Base-by-base conservation (phyloP, 2,329 filamentous ascomycete species). In the Colletotrichum plurivorum region DNA sequence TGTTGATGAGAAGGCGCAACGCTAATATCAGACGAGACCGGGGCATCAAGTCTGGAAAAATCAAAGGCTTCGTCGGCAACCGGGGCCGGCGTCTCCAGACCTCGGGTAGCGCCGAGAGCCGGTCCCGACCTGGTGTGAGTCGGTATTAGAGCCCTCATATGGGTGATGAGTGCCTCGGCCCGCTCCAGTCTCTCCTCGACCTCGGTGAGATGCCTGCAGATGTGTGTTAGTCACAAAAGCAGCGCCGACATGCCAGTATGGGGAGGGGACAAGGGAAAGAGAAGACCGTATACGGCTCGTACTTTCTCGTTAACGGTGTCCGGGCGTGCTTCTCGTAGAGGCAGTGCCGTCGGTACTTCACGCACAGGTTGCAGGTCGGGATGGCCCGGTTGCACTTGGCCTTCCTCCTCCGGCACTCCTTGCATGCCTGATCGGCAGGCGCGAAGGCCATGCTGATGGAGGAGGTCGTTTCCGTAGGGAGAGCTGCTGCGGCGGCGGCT, bases 321-420 rank as follows among this genome's bases (percentile, higher is more conserved):
- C 81, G 78, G n/a, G 79, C 78, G 58, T 84, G 80, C 70, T 82
- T 84, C 71, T 86, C 84, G 64, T 86, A 86, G 7, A 84, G 75
- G 68, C 84, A 86, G 68, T 83, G 80, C 15, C 84, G 76, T 49
- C 80, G 77, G 71, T 84, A 83, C 64, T 80, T 81, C 55, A 78
- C 73, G 71, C 83, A 86, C 16, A 80, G 73, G 46, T 77, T 76
- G 68, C 81, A 83, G 4, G 75, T 79, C 12, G 81, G 81, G 36
- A 82, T 74, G 4, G 74, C 75, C 46, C 76, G 75, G 63, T 82
- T 78, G 71, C 81, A 83, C 52, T 79, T 76, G 13, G 81, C 78
- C 72, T 83, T 83, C 43, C 81, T 72, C 31, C 81, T 74, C 18
- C 80, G 76, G 64, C 81, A 83, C 71, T 83, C 81, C 68, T 80